A percentile compares a stretch with the other conserved stretches of the same genome.
These are phyloP conservation scores for Apiospora phragmitis DNA, from an alignment of 2,329 filamentous ascomycete genomes.

Conservation along the genomic window DNA sequence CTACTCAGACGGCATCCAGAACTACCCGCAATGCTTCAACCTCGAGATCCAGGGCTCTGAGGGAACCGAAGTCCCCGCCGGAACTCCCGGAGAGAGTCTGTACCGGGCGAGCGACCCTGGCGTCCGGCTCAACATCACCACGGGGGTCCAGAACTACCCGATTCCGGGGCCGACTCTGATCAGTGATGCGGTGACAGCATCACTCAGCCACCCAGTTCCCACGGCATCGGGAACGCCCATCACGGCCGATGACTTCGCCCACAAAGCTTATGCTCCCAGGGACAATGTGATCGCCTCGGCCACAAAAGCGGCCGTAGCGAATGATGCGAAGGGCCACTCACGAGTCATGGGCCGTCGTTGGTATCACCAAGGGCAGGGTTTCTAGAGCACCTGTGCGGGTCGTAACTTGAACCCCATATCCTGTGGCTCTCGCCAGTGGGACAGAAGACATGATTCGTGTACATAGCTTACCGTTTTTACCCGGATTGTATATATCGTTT, in stretches of 20 bases:
- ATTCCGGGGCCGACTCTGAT: conserved; percentile 17
- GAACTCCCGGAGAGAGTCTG: conserved; percentile 12
- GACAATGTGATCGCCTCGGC: background rate
- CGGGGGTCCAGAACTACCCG: conserved; percentile 13
- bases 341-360: background rate
- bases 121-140: conserved; percentile 13
- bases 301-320: background rate
- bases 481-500: background rate
- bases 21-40: conserved; percentile 30
- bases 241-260: background rate
- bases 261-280: background rate
- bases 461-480: background rate
- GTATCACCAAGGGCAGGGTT: conserved; percentile 8
- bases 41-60: conserved; percentile 23
- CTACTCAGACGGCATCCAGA: conserved; percentile 21
- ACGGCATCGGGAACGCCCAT: conserved; percentile 12
- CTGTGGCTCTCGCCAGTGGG: background rate
- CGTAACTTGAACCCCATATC: background rate
- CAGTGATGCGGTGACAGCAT: conserved; percentile 12
- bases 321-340: background rate
- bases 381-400: background rate
- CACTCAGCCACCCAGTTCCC: conserved; percentile 10
- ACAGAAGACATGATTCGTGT: background rate
- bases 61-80: conserved; percentile 12
- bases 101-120: conserved; percentile 14